Evolutionary conservation across 805 yeast species (phyloP).

Genomic region (Saturnispora sanitii): DNA sequence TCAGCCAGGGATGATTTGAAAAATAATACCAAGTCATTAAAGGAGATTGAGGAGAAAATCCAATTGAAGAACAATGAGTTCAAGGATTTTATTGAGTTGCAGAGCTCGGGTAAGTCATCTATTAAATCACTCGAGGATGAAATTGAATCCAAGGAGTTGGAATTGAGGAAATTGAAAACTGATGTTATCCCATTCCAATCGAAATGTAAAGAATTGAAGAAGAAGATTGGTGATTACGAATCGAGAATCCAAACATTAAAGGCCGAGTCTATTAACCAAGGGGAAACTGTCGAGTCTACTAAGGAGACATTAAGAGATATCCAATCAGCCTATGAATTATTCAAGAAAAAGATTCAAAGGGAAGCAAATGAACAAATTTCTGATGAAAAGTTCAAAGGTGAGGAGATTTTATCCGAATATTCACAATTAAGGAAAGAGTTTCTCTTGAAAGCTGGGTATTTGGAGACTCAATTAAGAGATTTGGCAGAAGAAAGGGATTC

Average conservation of each 20-base stretch:
- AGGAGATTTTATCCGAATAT: slow-evolving; percentile 47
- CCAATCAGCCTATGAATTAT: slow-evolving; percentile 18
- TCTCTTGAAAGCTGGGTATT: slow-evolving; percentile 44
- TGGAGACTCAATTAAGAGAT: slow-evolving; percentile 42
- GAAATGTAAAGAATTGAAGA: slow-evolving; percentile 37
- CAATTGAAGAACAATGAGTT: slow-evolving; percentile 23
- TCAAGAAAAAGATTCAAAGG: slow-evolving; percentile 6
- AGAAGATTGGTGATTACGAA: slow-evolving; percentile 37
- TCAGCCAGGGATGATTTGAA: slow-evolving; percentile 26
- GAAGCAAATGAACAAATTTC: slow-evolving; percentile 10
- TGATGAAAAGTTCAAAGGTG: not conserved
- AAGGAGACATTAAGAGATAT: slow-evolving; percentile 36
- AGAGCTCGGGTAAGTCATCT: slow-evolving; percentile 37
- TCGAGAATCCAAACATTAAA: slow-evolving; percentile 40
- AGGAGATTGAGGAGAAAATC: slow-evolving; percentile 14
- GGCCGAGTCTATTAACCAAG: slow-evolving; percentile 46
- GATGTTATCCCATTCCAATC: slow-evolving; percentile 55
- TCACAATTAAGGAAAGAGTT: slow-evolving; percentile 46
- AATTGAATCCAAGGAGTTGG: slow-evolving; percentile 35
- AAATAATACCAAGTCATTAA: slow-evolving; percentile 30
- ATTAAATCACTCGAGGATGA: slow-evolving; percentile 32
- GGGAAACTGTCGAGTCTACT: slow-evolving; percentile 31
- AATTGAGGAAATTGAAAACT: slow-evolving; percentile 10
- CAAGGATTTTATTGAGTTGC: slow-evolving; percentile 28
- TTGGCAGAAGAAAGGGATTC: slow-evolving; percentile 34